Percentiles rank a stretch among this genome's conserved stretches.
These are phyloP conservation scores for Phytophthora chlamydospora DNA, from an alignment of 352 stramenopile genomes.

Conservation along the genomic window DNA sequence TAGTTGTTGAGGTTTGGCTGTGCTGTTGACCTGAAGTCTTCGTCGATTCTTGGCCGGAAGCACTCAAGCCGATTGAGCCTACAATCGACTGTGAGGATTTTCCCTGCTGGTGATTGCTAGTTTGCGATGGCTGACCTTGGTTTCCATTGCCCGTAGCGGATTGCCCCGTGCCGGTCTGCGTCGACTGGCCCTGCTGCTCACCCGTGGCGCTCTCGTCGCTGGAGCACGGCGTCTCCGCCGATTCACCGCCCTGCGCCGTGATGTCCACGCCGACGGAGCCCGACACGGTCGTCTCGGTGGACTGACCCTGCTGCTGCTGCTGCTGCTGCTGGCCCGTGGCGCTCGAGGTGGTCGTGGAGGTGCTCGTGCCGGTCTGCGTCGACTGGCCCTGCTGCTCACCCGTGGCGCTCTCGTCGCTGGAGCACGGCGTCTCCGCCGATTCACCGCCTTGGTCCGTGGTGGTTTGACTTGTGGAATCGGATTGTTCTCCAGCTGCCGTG, in stretches of 20 bases:
- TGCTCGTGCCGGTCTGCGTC: constrained; percentile 3
- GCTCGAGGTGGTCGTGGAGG: constrained; percentile 10
- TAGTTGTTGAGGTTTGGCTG: no score
- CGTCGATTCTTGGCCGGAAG: background rate
- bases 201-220: constrained; percentile 14
- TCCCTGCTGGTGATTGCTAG: background rate
- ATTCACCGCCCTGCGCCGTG: constrained; percentile 8
- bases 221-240: constrained; percentile 16
- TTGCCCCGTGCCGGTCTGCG: background rate
- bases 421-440: constrained; percentile 25
- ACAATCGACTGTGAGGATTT: background rate
- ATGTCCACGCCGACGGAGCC: constrained; percentile 14
- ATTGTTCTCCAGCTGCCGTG: constrained; percentile 7
- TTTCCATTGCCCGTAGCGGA: no score
- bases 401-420: constrained; percentile 21
- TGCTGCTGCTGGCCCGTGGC: constrained; percentile 8
- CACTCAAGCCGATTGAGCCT: background rate
- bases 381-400: constrained; percentile 18
- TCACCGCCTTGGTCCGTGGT: constrained; percentile 8
- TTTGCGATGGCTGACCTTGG: background rate
- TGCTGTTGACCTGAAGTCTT: background rate
- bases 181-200: constrained; percentile 6
- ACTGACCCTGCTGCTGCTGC: constrained; percentile 17
- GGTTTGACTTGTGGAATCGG: background rate
- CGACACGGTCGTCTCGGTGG: constrained; percentile 9